Conservation (phyloP, 2,329 filamentous ascomycete genomes). For the Diplodia seriata region DNA sequence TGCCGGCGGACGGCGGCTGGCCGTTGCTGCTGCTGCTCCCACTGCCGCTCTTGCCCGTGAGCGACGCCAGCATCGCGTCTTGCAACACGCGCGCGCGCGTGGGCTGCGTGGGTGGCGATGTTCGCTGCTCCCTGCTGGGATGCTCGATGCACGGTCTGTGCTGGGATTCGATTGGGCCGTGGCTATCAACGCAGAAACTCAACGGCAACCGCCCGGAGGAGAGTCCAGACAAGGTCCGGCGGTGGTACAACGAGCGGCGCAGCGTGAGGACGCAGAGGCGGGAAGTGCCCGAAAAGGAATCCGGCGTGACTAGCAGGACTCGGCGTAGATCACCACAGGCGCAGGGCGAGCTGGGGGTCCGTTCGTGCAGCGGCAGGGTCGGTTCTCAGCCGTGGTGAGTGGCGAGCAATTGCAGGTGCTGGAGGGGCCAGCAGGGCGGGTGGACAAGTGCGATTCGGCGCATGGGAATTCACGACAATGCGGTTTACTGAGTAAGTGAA, state of each 20-base stretch:
- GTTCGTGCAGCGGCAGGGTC: not conserved
- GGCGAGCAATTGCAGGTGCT: not conserved
- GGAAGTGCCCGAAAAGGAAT: slow-evolving; percentile 6
- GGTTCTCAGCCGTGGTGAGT: not conserved
- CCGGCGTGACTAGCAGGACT: not conserved
- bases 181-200: not conserved
- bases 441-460: slow-evolving; percentile 5
- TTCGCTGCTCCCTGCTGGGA: not conserved
- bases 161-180: not conserved
- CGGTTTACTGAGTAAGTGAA: slow-evolving; percentile 25
- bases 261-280: not conserved
- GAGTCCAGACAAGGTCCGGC: not conserved
- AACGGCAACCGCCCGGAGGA: not conserved
- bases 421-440: not conserved
- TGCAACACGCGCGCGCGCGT: not conserved
- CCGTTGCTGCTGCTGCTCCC: not conserved
- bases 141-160: not conserved
- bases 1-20: not conserved
- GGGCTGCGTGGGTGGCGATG: not conserved
- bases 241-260: slow-evolving; percentile 12
- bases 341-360: not conserved
- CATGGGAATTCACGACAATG: slow-evolving; percentile 25
- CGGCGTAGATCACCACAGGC: not conserved
- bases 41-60: slow-evolving; percentile 9
- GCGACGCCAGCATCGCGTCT: slow-evolving; percentile 17